Evolutionary conservation across 2,329 filamentous ascomycete species (phyloP), one percentile per base, ranked within the genome.

Genomic region (Proliferodiscus dingleyae): DNA sequence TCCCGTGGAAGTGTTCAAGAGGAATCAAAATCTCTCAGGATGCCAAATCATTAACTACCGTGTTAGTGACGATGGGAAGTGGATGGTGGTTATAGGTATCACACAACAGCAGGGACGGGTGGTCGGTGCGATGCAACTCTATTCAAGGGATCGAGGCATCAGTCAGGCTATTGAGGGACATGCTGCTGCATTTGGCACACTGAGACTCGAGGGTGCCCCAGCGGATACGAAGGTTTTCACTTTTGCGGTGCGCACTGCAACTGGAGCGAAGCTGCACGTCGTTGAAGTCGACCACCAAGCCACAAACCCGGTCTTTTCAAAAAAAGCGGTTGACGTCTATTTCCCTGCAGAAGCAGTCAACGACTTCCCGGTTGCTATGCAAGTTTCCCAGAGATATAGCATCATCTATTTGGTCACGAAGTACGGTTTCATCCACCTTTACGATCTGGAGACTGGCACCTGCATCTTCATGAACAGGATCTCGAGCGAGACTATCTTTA

Each of bases 31-130:
- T 65, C 80, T 98, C 46, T 80, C 78, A 88, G 86, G 85, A 56
- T 94, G 89, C 70, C 93, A 98, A 80, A 98, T 98, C 69, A 98
- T 98, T 80, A 98, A 97, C 74, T 98, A 98, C 72, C 89, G 91
- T 58, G 87, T 94, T 59, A 96, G 91, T 68, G 81, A 84, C 55
- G 91, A 98, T 56, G 89, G 89, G 66, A 95, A 95, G 71, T 98
- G 93, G 93, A 95, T 95, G 83, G 90, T 94, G 23, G 84, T 96
- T 46, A 89, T 98, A 47, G 93, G 93, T 61, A 98, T 98, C 61
- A 90, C 90, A 48, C 88, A 90, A 66, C 87, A 94, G 64, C 84
- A 90, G 65, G 91, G 90, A 46, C 88, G 93, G 51, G 90, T 98
- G 33, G 90, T 94, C 33, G 93, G 93, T 56, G 87, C 88, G 53